Percentiles rank a stretch among this genome's conserved stretches.
Evolutionary conservation across 345 rosid species (phyloP).

Genomic region (Eucalyptus tenuipes): DNA sequence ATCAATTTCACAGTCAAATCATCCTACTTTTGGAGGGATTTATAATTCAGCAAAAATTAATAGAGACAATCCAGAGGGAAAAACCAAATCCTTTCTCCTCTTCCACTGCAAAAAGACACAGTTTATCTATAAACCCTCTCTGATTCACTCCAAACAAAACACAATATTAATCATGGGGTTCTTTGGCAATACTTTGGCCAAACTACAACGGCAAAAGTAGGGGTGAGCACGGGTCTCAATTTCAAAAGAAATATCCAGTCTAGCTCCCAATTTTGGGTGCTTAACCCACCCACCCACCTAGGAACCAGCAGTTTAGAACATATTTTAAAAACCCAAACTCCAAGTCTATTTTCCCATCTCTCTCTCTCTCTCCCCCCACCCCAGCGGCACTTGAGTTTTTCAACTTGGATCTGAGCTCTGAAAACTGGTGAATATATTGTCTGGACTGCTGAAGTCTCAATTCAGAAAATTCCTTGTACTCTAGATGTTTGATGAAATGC

Average conservation of each 20-base stretch:
- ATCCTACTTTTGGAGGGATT: background rate
- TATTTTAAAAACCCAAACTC: background rate
- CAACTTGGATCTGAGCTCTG: background rate
- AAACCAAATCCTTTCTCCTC: background rate
- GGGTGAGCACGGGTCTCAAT: background rate
- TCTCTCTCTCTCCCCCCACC: background rate
- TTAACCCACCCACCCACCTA: background rate
- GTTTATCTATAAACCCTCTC: background rate
- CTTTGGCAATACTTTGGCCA: background rate
- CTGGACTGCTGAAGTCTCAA: background rate
- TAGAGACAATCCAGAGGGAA: background rate
- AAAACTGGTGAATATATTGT: background rate
- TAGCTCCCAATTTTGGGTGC: background rate
- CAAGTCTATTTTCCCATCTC: background rate
- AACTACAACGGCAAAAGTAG: background rate
- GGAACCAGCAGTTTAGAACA: background rate
- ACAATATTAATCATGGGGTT: background rate
- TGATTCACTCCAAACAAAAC: background rate
- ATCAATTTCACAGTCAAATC: background rate
- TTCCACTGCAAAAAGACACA: background rate
- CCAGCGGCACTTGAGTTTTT: background rate
- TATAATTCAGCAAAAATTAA: background rate
- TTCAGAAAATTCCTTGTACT: background rate
- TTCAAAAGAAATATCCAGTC: background rate
- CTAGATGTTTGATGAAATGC: background rate